Percentiles rank a stretch among this genome's conserved stretches.
Evolutionary conservation across 805 yeast species (phyloP).

Genomic region (Cyberlindnera suaveolens): DNA sequence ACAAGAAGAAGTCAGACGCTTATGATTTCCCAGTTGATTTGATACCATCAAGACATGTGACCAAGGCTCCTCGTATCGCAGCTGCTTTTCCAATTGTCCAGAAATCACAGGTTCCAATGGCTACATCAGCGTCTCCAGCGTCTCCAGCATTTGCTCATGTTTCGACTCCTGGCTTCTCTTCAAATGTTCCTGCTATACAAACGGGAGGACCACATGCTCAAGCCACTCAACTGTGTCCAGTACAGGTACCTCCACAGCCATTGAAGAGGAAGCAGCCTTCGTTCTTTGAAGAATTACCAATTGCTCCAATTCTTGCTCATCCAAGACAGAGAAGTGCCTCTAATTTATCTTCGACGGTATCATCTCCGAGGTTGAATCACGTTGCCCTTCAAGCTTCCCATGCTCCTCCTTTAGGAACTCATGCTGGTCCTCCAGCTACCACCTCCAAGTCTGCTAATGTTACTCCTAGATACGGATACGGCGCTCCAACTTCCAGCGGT

Average conservation of each 20-base stretch:
- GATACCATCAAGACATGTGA: constrained; percentile 30
- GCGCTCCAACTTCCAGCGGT: no score
- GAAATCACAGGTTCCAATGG: neutral
- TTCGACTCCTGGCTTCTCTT: no score
- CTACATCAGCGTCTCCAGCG: neutral
- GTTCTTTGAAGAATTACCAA: constrained; percentile 57
- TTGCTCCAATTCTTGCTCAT: constrained; percentile 22
- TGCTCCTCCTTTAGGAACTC: neutral
- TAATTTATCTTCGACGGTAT: neutral
- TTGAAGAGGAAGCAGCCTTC: constrained; percentile 30
- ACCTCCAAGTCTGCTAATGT: neutral
- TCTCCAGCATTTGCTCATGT: constrained; percentile 1
- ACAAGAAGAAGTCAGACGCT: constrained; percentile 64
- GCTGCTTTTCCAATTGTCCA: neutral
- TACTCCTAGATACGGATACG: no score
- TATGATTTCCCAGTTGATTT: constrained; percentile 66
- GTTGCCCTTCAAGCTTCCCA: neutral
- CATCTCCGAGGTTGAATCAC: neutral
- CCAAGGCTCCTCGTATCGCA: neutral
- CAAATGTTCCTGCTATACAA: neutral
- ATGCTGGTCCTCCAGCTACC: neutral
- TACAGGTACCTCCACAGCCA: constrained; percentile 1
- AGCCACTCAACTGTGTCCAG: neutral
- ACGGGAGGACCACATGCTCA: neutral
- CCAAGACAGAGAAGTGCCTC: neutral